Evolutionary conservation across 129 eudicot genomes (phyloP).

Genomic region (Flaveria robusta): DNA sequence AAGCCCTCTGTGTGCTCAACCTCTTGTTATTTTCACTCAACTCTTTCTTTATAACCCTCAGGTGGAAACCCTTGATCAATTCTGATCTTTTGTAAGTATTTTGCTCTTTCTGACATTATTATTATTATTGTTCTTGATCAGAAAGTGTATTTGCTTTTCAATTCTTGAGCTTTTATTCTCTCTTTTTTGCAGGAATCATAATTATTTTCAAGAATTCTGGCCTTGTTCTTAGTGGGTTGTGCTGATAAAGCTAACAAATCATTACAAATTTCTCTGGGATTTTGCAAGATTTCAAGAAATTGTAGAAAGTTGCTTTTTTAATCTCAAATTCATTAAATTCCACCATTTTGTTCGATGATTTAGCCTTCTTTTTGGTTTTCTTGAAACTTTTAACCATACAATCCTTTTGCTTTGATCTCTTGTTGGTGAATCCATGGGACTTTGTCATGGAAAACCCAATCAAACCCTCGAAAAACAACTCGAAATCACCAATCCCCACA

Average conservation of each 20-base stretch:
- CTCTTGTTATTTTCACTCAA: constrained; percentile 15
- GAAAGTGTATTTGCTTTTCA: constrained; percentile 50
- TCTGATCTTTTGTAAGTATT: constrained; percentile 28
- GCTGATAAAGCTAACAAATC: constrained; percentile 4
- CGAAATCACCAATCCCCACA: constrained; percentile 47
- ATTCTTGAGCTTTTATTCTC: constrained; percentile 31
- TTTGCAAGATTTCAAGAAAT: constrained; percentile 21
- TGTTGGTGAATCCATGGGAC: constrained; percentile 80
- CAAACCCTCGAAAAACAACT: constrained; percentile 55
- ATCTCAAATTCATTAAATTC: constrained; percentile 21
- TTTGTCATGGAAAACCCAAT: constrained; percentile 96
- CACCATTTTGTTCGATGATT: constrained; percentile 31
- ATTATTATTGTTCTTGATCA: constrained; percentile 46
- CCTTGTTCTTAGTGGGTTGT: constrained; percentile 29
- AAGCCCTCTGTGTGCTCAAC: constrained; percentile 13
- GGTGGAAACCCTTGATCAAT: constrained; percentile 40
- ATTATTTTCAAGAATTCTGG: constrained; percentile 29
- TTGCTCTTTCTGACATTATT: constrained; percentile 30
- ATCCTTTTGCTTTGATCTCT: constrained; percentile 1
- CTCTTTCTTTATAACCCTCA: constrained; percentile 45
- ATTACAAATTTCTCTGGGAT: constrained; percentile 43
- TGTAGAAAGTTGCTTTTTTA: constrained; percentile 31
- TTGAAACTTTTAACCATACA: constrained; percentile 14
- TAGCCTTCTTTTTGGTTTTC: constrained; percentile 29
- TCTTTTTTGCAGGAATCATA: constrained; percentile 28